Evolutionary conservation across 768 basidiomycete genomes (phyloP), one percentile per base, ranked within the genome.

Genomic region (Agrocybe chaxingu): DNA sequence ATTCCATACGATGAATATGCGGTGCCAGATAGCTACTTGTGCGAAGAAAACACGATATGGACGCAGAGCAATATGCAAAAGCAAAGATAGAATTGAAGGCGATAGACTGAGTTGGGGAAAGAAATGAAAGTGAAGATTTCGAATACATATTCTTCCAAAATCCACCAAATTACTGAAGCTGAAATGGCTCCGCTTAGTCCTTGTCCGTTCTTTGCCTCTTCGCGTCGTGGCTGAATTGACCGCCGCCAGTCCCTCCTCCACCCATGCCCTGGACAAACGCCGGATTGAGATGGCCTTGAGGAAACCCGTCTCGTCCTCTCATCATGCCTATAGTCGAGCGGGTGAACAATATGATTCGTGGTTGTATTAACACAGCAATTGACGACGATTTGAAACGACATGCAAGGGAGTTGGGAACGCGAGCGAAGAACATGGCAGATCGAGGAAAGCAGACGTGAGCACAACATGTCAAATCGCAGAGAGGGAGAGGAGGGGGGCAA

Each of bases 201-300:
- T 34, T 9, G n/a, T 46, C 8, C 44, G 1, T 29, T 13, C 12
- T 10, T 19, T 19, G 31, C 2, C 33, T 8, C 35, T 32, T 32
- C 42, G 18, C 32, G 37, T n/a, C 13, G 40, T 24, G n/a, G 10
- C 10, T 51, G 32, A 52, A 44, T 10, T 32, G 41, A 13, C 48
- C 56, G 19, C 38, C 49, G 41, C 55, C 49, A 19, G 40, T 16
- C 30, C 48, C 24, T 32, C 42, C 35, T 35, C 13, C 46, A 13
- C 40, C 46, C n/a, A 36, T 42, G 13, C 54, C 51, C 34, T 75
- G 77, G 73, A 85, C 81, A 63, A 89, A 89, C 16, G 85, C 82
- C 3, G 87, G 85, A 63, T 88, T 88, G 71, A 85, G 82, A 69
- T 89, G 85, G 11, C 85, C 85, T 59, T 75, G 75, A 51, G 59